phyloP scores from a whole-genome alignment of 2,329 filamentous ascomycete species.

The Trichoderma atrobrunneum region DNA sequence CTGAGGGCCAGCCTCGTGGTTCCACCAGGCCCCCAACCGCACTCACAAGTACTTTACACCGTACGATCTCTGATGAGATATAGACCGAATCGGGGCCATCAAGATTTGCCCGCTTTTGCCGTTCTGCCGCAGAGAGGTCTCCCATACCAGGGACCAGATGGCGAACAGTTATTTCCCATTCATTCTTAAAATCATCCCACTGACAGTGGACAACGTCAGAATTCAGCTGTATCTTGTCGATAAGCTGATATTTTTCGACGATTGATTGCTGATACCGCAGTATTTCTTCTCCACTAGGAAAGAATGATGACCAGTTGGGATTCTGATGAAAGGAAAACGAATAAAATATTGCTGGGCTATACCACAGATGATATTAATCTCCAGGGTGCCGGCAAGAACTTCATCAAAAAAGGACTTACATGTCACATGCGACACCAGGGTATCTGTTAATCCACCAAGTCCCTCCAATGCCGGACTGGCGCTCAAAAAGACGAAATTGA shows the following conservation, averaged over 20 bases:
- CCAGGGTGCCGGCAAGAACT: background rate
- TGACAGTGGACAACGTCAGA: background rate
- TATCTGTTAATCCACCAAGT: conserved; percentile 59
- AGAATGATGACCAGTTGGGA: background rate
- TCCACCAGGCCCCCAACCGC: background rate
- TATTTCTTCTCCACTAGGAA: background rate
- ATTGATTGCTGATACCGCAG: background rate
- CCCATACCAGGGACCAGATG: background rate
- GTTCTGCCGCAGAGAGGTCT: background rate
- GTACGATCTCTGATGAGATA: background rate
- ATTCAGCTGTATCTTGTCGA: background rate
- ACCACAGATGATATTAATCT: background rate
- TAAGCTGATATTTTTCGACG: background rate
- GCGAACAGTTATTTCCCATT: background rate
- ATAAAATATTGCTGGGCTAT: background rate
- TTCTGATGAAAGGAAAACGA: background rate
- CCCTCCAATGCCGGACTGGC: conserved; percentile 41
- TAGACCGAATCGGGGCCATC: background rate
- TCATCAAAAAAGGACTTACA: conserved; percentile 26
- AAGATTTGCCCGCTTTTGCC: background rate
- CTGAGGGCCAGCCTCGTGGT: background rate
- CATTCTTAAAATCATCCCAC: background rate
- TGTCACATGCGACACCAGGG: conserved; percentile 54
- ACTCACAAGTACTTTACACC: background rate
- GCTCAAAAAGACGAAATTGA: background rate